Percentiles rank a stretch among this genome's conserved stretches.
These are phyloP conservation scores for Apiotrichum brassicae DNA, from an alignment of 1,284 basidiomycete species.

Conservation along the genomic window DNA sequence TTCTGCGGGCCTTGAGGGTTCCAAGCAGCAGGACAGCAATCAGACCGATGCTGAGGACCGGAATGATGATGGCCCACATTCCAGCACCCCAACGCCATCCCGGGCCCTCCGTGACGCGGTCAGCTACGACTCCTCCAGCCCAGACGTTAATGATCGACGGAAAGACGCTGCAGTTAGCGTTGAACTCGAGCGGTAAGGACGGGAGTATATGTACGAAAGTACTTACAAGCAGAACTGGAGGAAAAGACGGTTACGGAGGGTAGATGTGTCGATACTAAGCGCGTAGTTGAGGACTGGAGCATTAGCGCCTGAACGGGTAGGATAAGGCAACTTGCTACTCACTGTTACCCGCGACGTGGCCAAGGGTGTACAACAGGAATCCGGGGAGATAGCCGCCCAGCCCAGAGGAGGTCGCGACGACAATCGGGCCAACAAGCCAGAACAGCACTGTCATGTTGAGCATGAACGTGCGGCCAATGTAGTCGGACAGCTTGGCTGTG, in stretches of 20 bases:
- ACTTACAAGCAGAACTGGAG: slow-evolving; percentile 42
- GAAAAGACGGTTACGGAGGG: slow-evolving; percentile 46
- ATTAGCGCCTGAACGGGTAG: too few relatives aligned
- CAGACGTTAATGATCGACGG: slow-evolving; percentile 25
- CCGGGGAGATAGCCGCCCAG: slow-evolving; percentile 43
- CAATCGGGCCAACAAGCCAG: slow-evolving; percentile 45
- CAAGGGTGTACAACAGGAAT: slow-evolving; percentile 33
- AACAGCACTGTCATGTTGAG: slow-evolving; percentile 41
- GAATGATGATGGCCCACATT: slow-evolving; percentile 49
- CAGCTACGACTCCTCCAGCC: slow-evolving; percentile 12
- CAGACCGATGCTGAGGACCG: slow-evolving; percentile 39
- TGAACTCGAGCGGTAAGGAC: too few relatives aligned
- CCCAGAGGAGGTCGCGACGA: slow-evolving; percentile 38
- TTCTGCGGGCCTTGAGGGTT: slow-evolving; percentile 23
- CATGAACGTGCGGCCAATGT: slow-evolving; percentile 46
- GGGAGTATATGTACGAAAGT: background rate
- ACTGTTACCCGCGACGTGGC: slow-evolving; percentile 18
- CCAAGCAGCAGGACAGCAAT: slow-evolving; percentile 35
- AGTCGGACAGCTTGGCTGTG: slow-evolving; percentile 41
- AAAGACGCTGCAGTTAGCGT: slow-evolving; percentile 4
- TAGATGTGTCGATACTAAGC: slow-evolving; percentile 47
- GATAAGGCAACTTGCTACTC: background rate
- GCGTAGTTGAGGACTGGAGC: slow-evolving; percentile 40
- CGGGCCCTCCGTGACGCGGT: slow-evolving; percentile 12
- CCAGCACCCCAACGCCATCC: slow-evolving; percentile 48